These are phyloP conservation scores for Collybia sordida DNA, from an alignment of 768 basidiomycete species.

Conservation along the genomic window DNA sequence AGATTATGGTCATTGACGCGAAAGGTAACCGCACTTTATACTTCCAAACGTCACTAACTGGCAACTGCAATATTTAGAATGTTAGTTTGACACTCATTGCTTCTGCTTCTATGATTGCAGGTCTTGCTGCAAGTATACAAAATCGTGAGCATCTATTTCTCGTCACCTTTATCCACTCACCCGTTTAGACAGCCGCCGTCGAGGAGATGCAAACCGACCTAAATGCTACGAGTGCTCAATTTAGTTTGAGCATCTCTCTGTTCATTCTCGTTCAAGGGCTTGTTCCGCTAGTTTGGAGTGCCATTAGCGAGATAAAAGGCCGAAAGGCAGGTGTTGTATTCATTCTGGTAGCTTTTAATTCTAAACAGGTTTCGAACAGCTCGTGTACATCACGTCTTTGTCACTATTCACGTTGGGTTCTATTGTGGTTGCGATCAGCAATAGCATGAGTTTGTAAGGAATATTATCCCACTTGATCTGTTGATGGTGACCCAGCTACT, in stretches of 20 bases:
- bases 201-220: slow-evolving; percentile 57
- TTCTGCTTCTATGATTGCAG: slow-evolving; percentile 56
- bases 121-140: slow-evolving; percentile 58
- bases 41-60: background rate
- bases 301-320: slow-evolving; percentile 73
- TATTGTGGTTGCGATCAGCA: slow-evolving; percentile 54
- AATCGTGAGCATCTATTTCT: slow-evolving; percentile 46
- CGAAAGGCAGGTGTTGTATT: slow-evolving; percentile 49
- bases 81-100: slow-evolving; percentile 46
- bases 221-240: slow-evolving; percentile 56
- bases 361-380: slow-evolving; percentile 24
- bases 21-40: slow-evolving; percentile 39
- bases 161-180: background rate
- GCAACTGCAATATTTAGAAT: slow-evolving; percentile 29
- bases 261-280: slow-evolving; percentile 74
- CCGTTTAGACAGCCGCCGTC: slow-evolving; percentile 53
- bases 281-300: slow-evolving; percentile 67
- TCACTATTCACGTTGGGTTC: slow-evolving; percentile 55
- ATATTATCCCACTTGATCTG: background rate
- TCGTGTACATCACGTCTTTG: slow-evolving; percentile 54
- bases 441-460: slow-evolving; percentile 47
- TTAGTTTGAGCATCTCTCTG: slow-evolving; percentile 68
- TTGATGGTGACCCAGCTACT: background rate
- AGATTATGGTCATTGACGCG: slow-evolving; percentile 53
- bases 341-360: background rate